Base-by-base conservation (phyloP, 257 asterid genomes). In the Solanum chiquidenum region DNA sequence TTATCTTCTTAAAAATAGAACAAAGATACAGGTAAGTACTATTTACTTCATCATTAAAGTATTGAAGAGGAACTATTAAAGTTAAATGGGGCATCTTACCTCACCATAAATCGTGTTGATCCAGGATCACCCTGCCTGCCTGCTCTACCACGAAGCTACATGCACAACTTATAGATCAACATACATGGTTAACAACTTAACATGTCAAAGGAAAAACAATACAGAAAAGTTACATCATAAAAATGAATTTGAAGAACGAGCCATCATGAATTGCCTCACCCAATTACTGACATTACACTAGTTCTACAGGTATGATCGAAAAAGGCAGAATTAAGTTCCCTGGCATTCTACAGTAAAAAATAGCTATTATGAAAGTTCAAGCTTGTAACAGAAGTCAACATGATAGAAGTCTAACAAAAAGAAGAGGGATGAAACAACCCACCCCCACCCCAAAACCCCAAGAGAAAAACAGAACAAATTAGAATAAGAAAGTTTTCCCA, bases 101-200 rank as follows among this genome's bases (percentile, higher is more conserved):
- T 97, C 91, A 97, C 99, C 96, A 97, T 95, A 90, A 97, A 97
- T 89, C 98, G 91, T 60, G 99, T 97, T 86, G 99, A 97, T 89
- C 99, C 99, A 88, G 98, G 99, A 94, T 97, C 99, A 86, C 99
- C 99, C 89, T 97, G 99, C 91, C 99, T 96, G 80, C 99, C 99
- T 76, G 99, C 96, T 92, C 99, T 95, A 89, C 99, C 99, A 66
- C 99, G 98, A 75, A 97, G 98, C 99, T 97, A 88, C 58, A 91
- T 80, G 86, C 66, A 92, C 89, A 87, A 60, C 29, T 80, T 80
- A 80, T 80, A 80, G 85, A 80, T 80, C 68, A 80, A 46, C 31
- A 79, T 33, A 31, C 25, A 72, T 72, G 20, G 25, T 29, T 38
- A 75, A 55, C 84, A 86, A n/a, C 23, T 76, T 7, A 76, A 66